Evolutionary conservation across 139 green algal species (phyloP).

Genomic region (Ostreobium quekettii): DNA sequence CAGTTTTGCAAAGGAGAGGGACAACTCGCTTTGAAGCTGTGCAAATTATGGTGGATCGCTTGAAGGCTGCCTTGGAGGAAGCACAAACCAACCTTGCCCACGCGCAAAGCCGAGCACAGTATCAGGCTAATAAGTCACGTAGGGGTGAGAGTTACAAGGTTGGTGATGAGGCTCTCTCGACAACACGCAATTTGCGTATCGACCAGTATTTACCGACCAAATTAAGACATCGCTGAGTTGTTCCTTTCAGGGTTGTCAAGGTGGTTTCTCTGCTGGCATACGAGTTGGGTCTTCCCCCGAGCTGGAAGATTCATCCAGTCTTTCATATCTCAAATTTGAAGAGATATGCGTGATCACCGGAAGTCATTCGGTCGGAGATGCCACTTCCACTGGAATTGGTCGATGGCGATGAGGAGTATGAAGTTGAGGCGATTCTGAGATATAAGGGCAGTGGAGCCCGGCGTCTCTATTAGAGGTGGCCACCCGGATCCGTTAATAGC

Average conservation of each 20-base stretch:
- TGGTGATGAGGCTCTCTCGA: constrained; percentile 20
- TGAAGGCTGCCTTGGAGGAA: neutral
- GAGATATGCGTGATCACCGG: neutral
- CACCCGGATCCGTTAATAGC: no score
- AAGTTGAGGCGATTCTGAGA: neutral
- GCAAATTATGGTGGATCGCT: neutral
- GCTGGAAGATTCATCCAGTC: constrained; percentile 8
- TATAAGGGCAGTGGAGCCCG: neutral
- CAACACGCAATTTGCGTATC: constrained; percentile 9
- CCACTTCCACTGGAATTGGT: neutral
- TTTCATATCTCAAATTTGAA: constrained; percentile 19
- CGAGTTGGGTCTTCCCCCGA: neutral
- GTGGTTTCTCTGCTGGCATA: constrained; percentile 2
- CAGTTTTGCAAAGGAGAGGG: constrained; percentile 1
- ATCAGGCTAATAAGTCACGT: constrained; percentile 16
- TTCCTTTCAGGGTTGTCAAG: constrained; percentile 12
- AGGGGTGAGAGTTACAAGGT: constrained; percentile 1
- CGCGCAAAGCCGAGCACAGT: constrained; percentile 19
- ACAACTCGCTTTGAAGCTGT: neutral
- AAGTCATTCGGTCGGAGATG: neutral
- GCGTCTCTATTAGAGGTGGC: neutral
- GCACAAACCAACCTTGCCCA: constrained; percentile 11
- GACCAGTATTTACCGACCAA: neutral
- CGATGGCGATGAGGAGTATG: constrained; percentile 2
- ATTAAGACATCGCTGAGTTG: constrained; percentile 4